These are phyloP conservation scores for Gnetum montanum DNA, from an alignment of 75 land plant genomes.

Conservation along the genomic window DNA sequence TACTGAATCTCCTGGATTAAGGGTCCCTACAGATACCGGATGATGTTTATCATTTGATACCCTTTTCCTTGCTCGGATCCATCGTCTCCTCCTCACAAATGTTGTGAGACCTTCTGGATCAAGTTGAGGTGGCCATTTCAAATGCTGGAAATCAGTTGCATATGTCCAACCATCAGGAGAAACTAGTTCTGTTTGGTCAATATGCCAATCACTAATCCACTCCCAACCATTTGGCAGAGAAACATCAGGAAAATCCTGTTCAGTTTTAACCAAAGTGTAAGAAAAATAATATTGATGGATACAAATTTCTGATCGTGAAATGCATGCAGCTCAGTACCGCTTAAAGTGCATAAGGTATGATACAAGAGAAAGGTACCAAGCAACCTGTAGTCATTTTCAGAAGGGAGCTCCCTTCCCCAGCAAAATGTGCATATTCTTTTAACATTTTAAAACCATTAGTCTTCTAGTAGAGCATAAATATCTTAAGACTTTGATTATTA, in stretches of 20 bases:
- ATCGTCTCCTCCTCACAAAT: slow-evolving; percentile 64
- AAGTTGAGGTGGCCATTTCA: slow-evolving; percentile 52
- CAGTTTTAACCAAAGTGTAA: neutral
- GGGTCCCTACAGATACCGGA: slow-evolving; percentile 36
- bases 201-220: slow-evolving; percentile 77
- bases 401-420: too few relatives aligned
- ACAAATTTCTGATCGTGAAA: too few relatives aligned
- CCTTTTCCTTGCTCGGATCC: slow-evolving; percentile 57
- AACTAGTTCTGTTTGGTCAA: slow-evolving; percentile 36
- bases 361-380: too few relatives aligned
- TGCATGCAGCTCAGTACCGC: too few relatives aligned
- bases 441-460: too few relatives aligned
- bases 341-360: too few relatives aligned
- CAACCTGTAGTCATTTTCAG: too few relatives aligned
- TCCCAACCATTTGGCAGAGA: slow-evolving; percentile 68
- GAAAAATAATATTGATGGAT: too few relatives aligned
- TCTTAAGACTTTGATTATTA: too few relatives aligned
- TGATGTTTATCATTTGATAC: slow-evolving; percentile 5
- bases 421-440: too few relatives aligned
- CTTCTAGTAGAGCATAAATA: too few relatives aligned
- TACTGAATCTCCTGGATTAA: slow-evolving; percentile 51
- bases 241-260: slow-evolving; percentile 29
- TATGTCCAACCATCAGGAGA: slow-evolving; percentile 85
- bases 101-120: slow-evolving; percentile 14
- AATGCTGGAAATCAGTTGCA: slow-evolving; percentile 41